Base-by-base conservation (phyloP, 1,284 basidiomycete species). In the Pascua guehoae region DNA sequence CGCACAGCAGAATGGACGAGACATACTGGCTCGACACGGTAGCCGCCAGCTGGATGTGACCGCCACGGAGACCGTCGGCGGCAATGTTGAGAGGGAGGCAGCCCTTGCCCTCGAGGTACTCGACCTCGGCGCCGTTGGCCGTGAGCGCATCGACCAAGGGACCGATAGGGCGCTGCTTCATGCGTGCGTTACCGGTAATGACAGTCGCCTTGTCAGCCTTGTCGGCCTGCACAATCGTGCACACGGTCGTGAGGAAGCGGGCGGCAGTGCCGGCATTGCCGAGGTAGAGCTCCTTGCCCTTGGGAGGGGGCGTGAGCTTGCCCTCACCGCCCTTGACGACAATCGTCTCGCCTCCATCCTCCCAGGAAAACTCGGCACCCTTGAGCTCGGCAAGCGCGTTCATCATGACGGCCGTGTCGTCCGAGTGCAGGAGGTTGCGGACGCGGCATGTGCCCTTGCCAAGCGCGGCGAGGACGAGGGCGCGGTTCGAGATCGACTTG, bases 371-470 rank as follows among this genome's bases (percentile, higher is more conserved):
- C 43, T 80, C 84, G 24, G 95, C 95, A 48, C 93, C 95, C 81
- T 91, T 87, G 61, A 98, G 85, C 56, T 93, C 91, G 48, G 86
- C 81, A 16, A 97, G 81, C 32, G 92, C 91, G 15, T 86, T 83
- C 92, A 98, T 98, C 96, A 99, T 98, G 57, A 99, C 95, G 66
- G 93, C 91, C 0, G 95, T 99, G 75, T 99, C 95, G 70, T 98
- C 95, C 10, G 93, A 98, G 74, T 98, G 94, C 44, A 98, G 81
- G 15, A 98, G 80, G 71, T 98, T 98, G 75, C 83, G 88, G 50
- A 99, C 80, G 56, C 87, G 83, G 77, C 93, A 96, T 0, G 88
- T 92, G 12, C 95, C 95, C 47, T 83, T 84, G 0, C 86, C 91
- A 14, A 99, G 84, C 0, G 96, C 93, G 9, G 96, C 95, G 18